A percentile compares a stretch with the other conserved stretches of the same genome.
Conservation (phyloP, 306 rosid genomes). For the Glycyrrhiza uralensis region DNA sequence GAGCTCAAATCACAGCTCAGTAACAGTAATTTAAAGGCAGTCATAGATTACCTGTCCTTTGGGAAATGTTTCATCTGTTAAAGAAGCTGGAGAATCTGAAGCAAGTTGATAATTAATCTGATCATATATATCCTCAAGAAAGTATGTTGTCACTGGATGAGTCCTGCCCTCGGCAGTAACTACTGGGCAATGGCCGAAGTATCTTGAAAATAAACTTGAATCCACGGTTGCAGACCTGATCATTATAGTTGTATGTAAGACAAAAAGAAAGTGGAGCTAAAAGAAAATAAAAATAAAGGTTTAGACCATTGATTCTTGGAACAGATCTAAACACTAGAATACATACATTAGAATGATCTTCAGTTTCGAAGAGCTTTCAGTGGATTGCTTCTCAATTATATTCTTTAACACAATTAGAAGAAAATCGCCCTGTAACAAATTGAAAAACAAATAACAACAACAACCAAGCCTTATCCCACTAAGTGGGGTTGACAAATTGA, state of each 20-base stretch:
- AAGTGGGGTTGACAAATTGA: too few relatives aligned
- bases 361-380: slow-evolving; percentile 47
- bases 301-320: background rate
- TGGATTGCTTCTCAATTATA: slow-evolving; percentile 69
- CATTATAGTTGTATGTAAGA: slow-evolving; percentile 14
- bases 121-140: slow-evolving; percentile 91
- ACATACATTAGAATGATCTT: slow-evolving; percentile 93
- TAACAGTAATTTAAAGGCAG: slow-evolving; percentile 12
- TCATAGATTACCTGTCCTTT: slow-evolving; percentile 49
- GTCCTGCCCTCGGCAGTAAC: slow-evolving; percentile 89
- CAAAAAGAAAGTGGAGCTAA: background rate
- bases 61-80: slow-evolving; percentile 48
- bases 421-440: slow-evolving; percentile 73
- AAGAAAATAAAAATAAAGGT: background rate
- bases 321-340: background rate
- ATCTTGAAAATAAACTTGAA: slow-evolving; percentile 82
- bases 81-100: slow-evolving; percentile 81
- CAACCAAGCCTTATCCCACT: too few relatives aligned
- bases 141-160: slow-evolving; percentile 79
- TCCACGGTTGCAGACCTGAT: slow-evolving; percentile 97
- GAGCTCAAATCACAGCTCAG: slow-evolving; percentile 1
- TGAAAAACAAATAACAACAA: background rate
- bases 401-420: slow-evolving; percentile 80
- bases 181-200: slow-evolving; percentile 86
- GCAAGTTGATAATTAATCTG: slow-evolving; percentile 64